Conservation (phyloP, 140 eudicot genomes). For the Oenanthe javanica region DNA sequence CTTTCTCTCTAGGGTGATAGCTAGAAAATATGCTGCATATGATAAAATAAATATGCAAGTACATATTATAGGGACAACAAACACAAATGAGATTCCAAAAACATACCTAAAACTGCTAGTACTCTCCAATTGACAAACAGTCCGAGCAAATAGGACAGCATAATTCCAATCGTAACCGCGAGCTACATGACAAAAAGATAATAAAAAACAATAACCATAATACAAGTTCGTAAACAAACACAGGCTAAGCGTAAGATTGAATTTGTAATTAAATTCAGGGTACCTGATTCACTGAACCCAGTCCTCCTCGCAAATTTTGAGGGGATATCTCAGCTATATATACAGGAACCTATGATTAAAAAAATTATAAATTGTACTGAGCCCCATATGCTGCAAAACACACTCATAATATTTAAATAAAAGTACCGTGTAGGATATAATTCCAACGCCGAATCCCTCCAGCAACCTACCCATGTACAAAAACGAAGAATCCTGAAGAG, state of each 20-base stretch:
- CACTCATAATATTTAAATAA: not conserved
- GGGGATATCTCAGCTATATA: conserved; percentile 95
- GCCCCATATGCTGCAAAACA: conserved; percentile 9
- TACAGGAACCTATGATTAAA: conserved; percentile 64
- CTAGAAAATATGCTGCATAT: not conserved
- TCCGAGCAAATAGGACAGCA: conserved; percentile 81
- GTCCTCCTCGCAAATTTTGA: conserved; percentile 74
- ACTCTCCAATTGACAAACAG: conserved; percentile 76
- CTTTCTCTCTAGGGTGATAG: not conserved
- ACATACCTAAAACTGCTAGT: conserved; percentile 75
- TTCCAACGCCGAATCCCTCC: conserved; percentile 95
- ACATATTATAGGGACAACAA: not conserved
- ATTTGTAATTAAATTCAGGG: not conserved
- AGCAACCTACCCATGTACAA: conserved; percentile 88
- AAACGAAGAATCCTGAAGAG: conserved; percentile 59
- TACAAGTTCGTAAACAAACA: not conserved
- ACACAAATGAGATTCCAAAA: not conserved
- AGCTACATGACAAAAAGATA: not conserved
- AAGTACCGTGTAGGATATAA: conserved; percentile 71
- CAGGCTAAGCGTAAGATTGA: not conserved
- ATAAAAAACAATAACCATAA: not conserved
- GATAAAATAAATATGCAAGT: not conserved
- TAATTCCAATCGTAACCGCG: conserved; percentile 70
- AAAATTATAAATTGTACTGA: not conserved
- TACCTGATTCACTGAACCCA: conserved; percentile 96